Base-by-base conservation (phyloP, 192 early-diverging fungal genomes). In the Glomus cerebriforme region DNA sequence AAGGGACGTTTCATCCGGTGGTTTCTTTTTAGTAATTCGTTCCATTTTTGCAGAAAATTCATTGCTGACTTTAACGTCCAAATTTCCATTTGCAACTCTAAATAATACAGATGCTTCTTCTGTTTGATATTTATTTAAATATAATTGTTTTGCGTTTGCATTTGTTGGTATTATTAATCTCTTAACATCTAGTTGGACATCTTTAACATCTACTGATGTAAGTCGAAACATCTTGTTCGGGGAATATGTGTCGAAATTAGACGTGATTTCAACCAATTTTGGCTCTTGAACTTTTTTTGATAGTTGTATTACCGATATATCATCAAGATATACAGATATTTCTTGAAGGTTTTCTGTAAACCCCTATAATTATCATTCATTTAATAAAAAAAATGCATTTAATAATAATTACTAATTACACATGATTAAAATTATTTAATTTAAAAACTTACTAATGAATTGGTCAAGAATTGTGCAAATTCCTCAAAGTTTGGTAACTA, bases 11-110 rank as follows among this genome's bases (percentile, higher is more conserved):
- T 81, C 79, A 7, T 85, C 80, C 26, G 96, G 96, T 12, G 96
- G 93, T 49, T 86, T 86, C 78, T 97, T 97, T 81, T 97, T 97
- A 0, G 95, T 97, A 0, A 94, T 89, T 3, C 96, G 86, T 74
- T 95, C 92, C 93, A 97, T 96, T 78, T 96, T 92, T 24, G 83
- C 84, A 26, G 82, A 72, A 39, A 94, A 85, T n/a, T 90, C 80
- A 27, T 79, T 73, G 0, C 86, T 80, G 0, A 93, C 87, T 32
- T 84, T 83, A 32, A 92, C 90, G 63, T 81, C 75, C 27, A 95
- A 66, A 19, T 87, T 69, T 8, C 87, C 94, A 15, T 82, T 86
- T 5, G 93, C 94, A 0, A 91, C 91, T n/a, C 91, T 81, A 59
- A 96, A 82, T 64, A 92, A 95, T 19, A 94, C 86, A 12, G 90